Evolutionary conservation across 2,329 filamentous ascomycete species (phyloP), one percentile per base, ranked within the genome.

Genomic region (Talaromyces sp.): DNA sequence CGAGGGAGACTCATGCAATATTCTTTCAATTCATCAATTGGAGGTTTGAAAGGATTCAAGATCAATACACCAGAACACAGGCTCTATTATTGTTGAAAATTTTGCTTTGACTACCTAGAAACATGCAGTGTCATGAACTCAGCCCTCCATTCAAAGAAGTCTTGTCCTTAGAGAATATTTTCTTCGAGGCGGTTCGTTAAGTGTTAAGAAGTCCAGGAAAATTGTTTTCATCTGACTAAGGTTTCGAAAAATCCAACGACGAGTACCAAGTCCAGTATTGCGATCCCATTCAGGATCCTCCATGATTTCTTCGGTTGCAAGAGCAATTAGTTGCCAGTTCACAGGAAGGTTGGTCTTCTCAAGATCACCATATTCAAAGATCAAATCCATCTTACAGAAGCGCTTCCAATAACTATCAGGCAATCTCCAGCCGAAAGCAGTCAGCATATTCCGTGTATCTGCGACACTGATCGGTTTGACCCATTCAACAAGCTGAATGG

Each of bases 291-390:
- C 6, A 28, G 52, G 56, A 55, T 61, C 58, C 58, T 57, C 56
- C 53, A 62, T 47, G 27, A 64, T 10, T 56, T 54, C 57, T 54
- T 62, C 40, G 33, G 60, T 59, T 56, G 50, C 50, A 23, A 64
- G 62, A 33, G 51, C 60, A 51, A 64, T 58, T 34, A 62, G 16
- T 54, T 64, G 62, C 62, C 60, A 64, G 34, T 64, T 60, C 23
- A 64, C 62, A 8, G 36, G 36, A 40, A 27, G n/a, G 23, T 59
- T 44, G 4, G 50, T 44, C 10, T 62, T 58, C 5, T 56, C 30
- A 8, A 61, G 62, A 61, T 63, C 62, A 30, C 40, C 59, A 55
- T 61, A 63, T 61, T 63, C 62, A 59, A 63, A 61, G 40, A 63
- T 61, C 40, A 63, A 23, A 47, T 63, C 59, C 56, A 53, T 63